Percentiles rank a stretch among this genome's conserved stretches.
phyloP scores from a whole-genome alignment of 208 protist species.

The Trypanosoma vivax region DNA sequence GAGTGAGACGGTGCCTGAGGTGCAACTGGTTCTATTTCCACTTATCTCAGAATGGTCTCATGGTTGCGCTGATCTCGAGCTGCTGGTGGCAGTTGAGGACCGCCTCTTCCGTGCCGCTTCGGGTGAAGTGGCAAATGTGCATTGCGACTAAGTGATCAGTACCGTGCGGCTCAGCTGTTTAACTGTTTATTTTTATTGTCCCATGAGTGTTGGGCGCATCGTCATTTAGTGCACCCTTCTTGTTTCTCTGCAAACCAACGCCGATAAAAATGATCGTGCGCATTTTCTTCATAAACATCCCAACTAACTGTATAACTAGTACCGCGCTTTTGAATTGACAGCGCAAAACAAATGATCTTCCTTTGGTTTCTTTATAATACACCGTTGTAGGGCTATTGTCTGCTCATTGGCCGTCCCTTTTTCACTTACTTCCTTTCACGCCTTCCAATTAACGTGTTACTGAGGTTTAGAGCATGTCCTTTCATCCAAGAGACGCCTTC shows the following conservation, averaged over 20 bases:
- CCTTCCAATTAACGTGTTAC: too few relatives aligned
- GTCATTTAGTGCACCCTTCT: too few relatives aligned
- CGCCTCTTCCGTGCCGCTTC: slow-evolving; percentile 88
- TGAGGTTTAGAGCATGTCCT: slow-evolving; percentile 38
- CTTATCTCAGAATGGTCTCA: slow-evolving; percentile 77
- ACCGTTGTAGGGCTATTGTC: too few relatives aligned
- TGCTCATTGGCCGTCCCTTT: slow-evolving; percentile 1
- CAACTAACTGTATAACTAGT: too few relatives aligned
- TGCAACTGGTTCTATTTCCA: slow-evolving; percentile 69
- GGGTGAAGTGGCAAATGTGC: slow-evolving; percentile 43
- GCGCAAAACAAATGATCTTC: too few relatives aligned
- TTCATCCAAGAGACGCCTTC: slow-evolving; percentile 78
- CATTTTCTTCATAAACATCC: too few relatives aligned
- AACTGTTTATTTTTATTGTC: slow-evolving; percentile 2
- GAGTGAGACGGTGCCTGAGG: slow-evolving; percentile 61
- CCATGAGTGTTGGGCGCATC: not conserved
- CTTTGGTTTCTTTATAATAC: too few relatives aligned
- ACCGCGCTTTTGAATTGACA: too few relatives aligned
- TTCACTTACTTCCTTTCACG: not conserved
- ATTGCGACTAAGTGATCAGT: not conserved
- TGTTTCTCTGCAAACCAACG: too few relatives aligned
- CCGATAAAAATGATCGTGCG: too few relatives aligned
- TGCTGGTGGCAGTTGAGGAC: slow-evolving; percentile 82
- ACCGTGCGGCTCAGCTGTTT: too few relatives aligned
- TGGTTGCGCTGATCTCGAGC: slow-evolving; percentile 27